These are phyloP conservation scores for Phytophthora megakarya DNA, from an alignment of 352 stramenopile genomes.

Conservation along the genomic window DNA sequence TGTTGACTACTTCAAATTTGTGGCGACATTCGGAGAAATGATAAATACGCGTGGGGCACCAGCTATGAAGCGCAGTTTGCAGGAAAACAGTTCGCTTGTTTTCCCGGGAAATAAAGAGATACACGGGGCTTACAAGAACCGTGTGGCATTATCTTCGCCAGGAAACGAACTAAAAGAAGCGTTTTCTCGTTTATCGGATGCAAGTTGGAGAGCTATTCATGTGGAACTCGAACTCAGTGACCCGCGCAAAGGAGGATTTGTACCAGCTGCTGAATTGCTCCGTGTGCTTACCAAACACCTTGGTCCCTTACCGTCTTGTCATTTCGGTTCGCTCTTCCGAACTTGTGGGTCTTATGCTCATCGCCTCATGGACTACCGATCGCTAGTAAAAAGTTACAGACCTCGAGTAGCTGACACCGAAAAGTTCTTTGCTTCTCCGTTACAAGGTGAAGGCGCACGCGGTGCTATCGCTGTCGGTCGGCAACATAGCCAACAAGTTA, in stretches of 20 bases:
- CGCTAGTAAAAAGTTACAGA: slow-evolving; percentile 73
- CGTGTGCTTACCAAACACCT: slow-evolving; percentile 70
- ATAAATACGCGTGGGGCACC: slow-evolving; percentile 7
- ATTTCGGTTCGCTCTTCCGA: slow-evolving; percentile 67
- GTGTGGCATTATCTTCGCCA: slow-evolving; percentile 56
- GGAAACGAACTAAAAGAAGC: slow-evolving; percentile 77
- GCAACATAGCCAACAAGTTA: slow-evolving; percentile 57
- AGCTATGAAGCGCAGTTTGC: slow-evolving; percentile 37
- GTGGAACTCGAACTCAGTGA: slow-evolving; percentile 71
- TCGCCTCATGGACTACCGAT: slow-evolving; percentile 73
- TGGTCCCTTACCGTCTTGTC: slow-evolving; percentile 52
- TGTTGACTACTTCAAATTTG: slow-evolving; percentile 71
- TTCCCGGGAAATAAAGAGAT: slow-evolving; percentile 55
- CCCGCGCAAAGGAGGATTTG: slow-evolving; percentile 58
- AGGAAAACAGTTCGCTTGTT: slow-evolving; percentile 72
- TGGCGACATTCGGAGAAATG: slow-evolving; percentile 61
- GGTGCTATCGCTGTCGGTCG: slow-evolving; percentile 31
- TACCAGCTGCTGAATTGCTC: slow-evolving; percentile 63
- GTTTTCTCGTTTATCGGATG: slow-evolving; percentile 62
- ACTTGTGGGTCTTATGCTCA: slow-evolving; percentile 67
- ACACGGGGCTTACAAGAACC: slow-evolving; percentile 65
- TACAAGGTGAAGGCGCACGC: slow-evolving; percentile 32
- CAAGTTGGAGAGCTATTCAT: slow-evolving; percentile 65
- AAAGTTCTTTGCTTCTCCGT: slow-evolving; percentile 46
- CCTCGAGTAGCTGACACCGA: slow-evolving; percentile 56